Conservation (phyloP, 208 protist species). For the Acanthamoeba divionensis region DNA sequence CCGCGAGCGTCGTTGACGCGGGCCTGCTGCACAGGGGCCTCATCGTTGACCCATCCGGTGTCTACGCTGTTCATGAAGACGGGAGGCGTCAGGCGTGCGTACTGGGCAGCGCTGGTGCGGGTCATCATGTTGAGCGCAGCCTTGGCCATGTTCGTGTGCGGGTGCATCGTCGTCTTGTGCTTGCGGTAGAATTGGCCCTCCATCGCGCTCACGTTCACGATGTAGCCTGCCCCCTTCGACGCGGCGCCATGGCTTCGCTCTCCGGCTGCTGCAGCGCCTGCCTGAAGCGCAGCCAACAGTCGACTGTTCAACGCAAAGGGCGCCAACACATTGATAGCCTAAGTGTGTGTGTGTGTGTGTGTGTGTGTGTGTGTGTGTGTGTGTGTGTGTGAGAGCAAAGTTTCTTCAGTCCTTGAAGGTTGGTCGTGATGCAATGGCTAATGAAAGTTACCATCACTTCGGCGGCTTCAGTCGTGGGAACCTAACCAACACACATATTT, state of each 20-base stretch:
- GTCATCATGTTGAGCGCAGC: slow-evolving; percentile 98
- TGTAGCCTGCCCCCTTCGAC: slow-evolving; percentile 80
- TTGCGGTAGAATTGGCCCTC: slow-evolving; percentile 87
- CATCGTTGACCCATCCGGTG: slow-evolving; percentile 96
- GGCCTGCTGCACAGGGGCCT: slow-evolving; percentile 81
- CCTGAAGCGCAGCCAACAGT: slow-evolving; percentile 88
- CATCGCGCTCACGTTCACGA: slow-evolving; percentile 97
- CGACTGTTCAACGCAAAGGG: slow-evolving; percentile 93
- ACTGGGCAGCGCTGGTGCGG: slow-evolving; percentile 88
- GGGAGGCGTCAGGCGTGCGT: slow-evolving; percentile 83
- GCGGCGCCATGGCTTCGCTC: slow-evolving; percentile 77
- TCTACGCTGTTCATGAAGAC: slow-evolving; percentile 97
- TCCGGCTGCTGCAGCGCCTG: too few species aligned
- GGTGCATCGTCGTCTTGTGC: slow-evolving; percentile 84
- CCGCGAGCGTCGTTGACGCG: slow-evolving; percentile 85
- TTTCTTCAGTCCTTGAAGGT: too few species aligned
- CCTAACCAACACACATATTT: too few species aligned
- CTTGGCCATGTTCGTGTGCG: slow-evolving; percentile 98
- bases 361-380: slow-evolving; percentile 82
- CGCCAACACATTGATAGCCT: slow-evolving; percentile 94
- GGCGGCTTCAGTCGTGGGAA: neutral
- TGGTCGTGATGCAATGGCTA: neutral
- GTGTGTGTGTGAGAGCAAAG: slow-evolving; percentile 86
- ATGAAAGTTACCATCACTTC: too few species aligned
- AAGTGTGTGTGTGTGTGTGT: slow-evolving; percentile 88